phyloP scores from a whole-genome alignment of 345 rosid genomes.

The Hirschfeldia incana region DNA sequence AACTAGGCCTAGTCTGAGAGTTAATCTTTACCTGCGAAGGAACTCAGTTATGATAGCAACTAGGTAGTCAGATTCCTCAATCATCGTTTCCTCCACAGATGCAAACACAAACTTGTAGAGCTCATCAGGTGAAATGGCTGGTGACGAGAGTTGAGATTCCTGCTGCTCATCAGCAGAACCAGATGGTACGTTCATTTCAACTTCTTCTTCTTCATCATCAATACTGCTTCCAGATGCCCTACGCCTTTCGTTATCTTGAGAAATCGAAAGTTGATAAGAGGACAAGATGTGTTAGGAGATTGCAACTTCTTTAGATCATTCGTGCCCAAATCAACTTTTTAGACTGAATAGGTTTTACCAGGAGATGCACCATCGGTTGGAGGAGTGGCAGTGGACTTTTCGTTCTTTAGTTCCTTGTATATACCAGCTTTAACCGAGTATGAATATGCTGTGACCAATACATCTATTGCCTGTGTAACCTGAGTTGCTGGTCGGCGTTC shows the following conservation, averaged over 20 bases:
- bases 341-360: slow-evolving; percentile 44
- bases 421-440: slow-evolving; percentile 65
- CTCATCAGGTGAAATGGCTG: slow-evolving; percentile 94
- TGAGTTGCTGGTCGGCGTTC: slow-evolving; percentile 82
- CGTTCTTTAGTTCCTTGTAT: slow-evolving; percentile 65
- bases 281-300: slow-evolving; percentile 6
- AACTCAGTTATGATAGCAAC: slow-evolving; percentile 80
- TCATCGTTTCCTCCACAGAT: slow-evolving; percentile 83
- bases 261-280: slow-evolving; percentile 14
- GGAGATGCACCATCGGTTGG: slow-evolving; percentile 43
- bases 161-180: slow-evolving; percentile 63
- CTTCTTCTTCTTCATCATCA: slow-evolving; percentile 33
- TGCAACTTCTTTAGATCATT: neutral
- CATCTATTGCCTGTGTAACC: slow-evolving; percentile 81
- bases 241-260: slow-evolving; percentile 43
- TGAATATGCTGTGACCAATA: slow-evolving; percentile 71
- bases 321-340: slow-evolving; percentile 42
- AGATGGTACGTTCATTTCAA: slow-evolving; percentile 44
- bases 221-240: slow-evolving; percentile 45
- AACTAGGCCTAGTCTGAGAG: too few relatives aligned
- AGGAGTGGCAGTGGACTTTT: slow-evolving; percentile 41
- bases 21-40: slow-evolving; percentile 65
- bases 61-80: slow-evolving; percentile 83
- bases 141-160: slow-evolving; percentile 68
- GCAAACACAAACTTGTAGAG: slow-evolving; percentile 83